Conservation (phyloP, 306 rosid genomes). For the Benincasa hispida region DNA sequence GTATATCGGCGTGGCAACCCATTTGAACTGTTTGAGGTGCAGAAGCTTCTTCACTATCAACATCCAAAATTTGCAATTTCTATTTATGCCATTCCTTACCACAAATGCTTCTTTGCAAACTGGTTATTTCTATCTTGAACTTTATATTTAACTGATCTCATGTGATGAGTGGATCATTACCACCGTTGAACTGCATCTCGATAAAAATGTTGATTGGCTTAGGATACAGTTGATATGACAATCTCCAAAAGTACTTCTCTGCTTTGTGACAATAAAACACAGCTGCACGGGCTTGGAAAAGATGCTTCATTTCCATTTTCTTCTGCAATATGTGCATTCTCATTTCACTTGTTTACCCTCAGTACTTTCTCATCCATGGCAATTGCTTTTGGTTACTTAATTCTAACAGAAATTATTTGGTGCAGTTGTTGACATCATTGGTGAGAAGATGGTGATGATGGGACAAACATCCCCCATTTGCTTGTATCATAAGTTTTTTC, state of each 20-base stretch:
- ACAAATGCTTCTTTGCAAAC: not conserved
- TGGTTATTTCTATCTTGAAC: not conserved
- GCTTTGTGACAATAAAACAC: not conserved
- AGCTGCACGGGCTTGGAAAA: not conserved
- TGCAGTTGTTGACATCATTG: slow-evolving; percentile 85
- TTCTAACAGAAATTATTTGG: slow-evolving; percentile 14
- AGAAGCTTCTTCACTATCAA: not conserved
- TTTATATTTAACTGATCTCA: not conserved
- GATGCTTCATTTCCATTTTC: not conserved
- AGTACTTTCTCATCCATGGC: not conserved
- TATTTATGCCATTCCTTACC: not conserved
- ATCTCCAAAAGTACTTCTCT: not conserved
- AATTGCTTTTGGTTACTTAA: not conserved
- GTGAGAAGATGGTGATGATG: slow-evolving; percentile 69
- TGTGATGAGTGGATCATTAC: not conserved
- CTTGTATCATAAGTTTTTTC: not conserved
- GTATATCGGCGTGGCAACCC: slow-evolving; percentile 78
- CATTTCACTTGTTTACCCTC: not conserved
- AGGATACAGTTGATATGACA: not conserved
- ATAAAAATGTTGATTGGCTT: not conserved
- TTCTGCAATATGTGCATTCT: not conserved
- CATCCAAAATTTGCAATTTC: not conserved
- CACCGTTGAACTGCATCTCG: not conserved
- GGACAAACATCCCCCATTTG: not conserved
- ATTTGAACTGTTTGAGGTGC: slow-evolving; percentile 89